These are phyloP conservation scores for Boletus barrowsii DNA, from an alignment of 768 basidiomycete genomes.

Conservation along the genomic window DNA sequence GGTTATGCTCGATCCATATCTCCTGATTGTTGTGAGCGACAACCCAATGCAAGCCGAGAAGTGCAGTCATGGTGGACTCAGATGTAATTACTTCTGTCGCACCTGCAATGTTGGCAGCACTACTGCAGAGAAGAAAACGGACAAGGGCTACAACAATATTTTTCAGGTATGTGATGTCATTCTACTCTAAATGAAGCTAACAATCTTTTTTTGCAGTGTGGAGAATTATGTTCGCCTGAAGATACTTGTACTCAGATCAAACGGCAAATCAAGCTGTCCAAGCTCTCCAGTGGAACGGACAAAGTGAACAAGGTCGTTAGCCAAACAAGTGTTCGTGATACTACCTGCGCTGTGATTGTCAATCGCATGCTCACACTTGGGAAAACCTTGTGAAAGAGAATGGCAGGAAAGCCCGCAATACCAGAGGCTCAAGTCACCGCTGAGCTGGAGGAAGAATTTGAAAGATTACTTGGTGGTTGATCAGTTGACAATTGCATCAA, in stretches of 20 bases:
- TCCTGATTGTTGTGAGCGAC: constrained; percentile 24
- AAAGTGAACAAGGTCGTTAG: constrained; percentile 23
- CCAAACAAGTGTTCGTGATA: constrained; percentile 36
- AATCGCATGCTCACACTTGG: constrained; percentile 31
- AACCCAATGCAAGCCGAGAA: constrained; percentile 39
- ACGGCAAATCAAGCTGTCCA: constrained; percentile 5
- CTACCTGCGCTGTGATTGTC: constrained; percentile 27
- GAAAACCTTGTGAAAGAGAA: constrained; percentile 3
- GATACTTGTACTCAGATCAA: neutral
- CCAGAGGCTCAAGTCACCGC: constrained; percentile 1
- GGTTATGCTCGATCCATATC: constrained; percentile 23
- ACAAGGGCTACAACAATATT: constrained; percentile 26
- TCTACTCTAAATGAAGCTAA: too few relatives aligned
- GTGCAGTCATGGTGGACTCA: constrained; percentile 32
- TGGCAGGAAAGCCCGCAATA: neutral
- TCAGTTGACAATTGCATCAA: constrained; percentile 11
- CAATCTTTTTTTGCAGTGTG: neutral
- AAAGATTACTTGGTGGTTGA: neutral
- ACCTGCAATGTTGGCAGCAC: constrained; percentile 34
- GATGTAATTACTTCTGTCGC: constrained; percentile 32
- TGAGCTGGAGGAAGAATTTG: constrained; percentile 1
- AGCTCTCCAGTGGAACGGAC: constrained; percentile 1
- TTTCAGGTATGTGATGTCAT: constrained; percentile 13
- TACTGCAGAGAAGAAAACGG: constrained; percentile 14
- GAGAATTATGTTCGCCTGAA: constrained; percentile 7